A percentile compares a stretch with the other conserved stretches of the same genome.
Evolutionary conservation across 1,284 basidiomycete species (phyloP).

Genomic region (Filobasidium uniguttulatum): DNA sequence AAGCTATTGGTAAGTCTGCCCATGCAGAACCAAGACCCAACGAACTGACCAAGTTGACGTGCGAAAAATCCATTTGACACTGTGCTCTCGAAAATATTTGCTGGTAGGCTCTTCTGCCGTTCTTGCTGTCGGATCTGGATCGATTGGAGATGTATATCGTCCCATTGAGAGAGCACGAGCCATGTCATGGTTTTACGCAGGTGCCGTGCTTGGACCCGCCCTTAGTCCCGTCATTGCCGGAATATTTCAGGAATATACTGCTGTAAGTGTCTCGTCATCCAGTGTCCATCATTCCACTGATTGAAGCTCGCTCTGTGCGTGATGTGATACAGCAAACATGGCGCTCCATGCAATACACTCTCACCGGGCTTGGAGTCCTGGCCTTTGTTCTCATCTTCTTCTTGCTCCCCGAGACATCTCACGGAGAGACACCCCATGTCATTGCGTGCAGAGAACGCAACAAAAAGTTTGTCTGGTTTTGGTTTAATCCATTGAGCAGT

Average conservation of each 20-base stretch:
- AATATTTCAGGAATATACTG: conserved; percentile 35
- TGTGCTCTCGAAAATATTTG: too few relatives aligned
- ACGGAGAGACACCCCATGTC: conserved; percentile 39
- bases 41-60: background rate
- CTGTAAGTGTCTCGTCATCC: conserved; percentile 12
- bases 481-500: conserved; percentile 49
- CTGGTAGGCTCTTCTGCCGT: conserved; percentile 38
- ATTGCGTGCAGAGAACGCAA: conserved; percentile 20
- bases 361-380: conserved; percentile 40
- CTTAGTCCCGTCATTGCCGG: conserved; percentile 34
- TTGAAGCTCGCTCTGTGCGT: background rate
- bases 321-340: conserved; percentile 39
- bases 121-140: conserved; percentile 48
- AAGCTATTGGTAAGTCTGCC: conserved; percentile 49
- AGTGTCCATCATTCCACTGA: background rate
- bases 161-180: conserved; percentile 50
- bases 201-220: conserved; percentile 34
- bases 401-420: conserved; percentile 58
- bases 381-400: conserved; percentile 40
- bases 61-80: too few relatives aligned
- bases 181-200: conserved; percentile 49
- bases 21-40: conserved; percentile 15
- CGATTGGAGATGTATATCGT: conserved; percentile 47
- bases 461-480: conserved; percentile 38
- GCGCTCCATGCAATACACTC: conserved; percentile 49